Conservation (phyloP, 2,329 filamentous ascomycete genomes). For the Venturia carpophila region DNA sequence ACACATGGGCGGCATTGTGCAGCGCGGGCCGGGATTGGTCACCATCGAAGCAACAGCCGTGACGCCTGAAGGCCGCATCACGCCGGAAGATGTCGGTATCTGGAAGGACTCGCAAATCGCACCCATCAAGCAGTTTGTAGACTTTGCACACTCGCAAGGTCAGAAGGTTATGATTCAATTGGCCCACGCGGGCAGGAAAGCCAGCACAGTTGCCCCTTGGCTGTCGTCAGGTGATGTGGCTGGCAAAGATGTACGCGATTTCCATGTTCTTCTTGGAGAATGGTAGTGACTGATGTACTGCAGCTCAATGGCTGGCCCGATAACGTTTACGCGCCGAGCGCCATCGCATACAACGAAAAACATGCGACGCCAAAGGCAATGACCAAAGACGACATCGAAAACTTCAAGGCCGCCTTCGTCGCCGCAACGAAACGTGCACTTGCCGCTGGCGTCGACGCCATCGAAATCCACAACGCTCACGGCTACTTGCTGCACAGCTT, state of each 20-base stretch:
- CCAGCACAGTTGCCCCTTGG: constrained; percentile 56
- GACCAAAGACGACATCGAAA: constrained; percentile 59
- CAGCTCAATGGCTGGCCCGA: constrained; percentile 47
- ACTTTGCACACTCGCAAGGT: constrained; percentile 72
- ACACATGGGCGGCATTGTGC: constrained; percentile 70
- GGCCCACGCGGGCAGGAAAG: constrained; percentile 66
- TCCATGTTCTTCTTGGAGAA: no score
- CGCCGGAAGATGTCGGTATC: constrained; percentile 68
- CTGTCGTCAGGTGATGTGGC: constrained; percentile 50
- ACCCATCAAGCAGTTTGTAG: constrained; percentile 60
- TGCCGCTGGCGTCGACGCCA: constrained; percentile 62
- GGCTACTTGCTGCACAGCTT: constrained; percentile 69
- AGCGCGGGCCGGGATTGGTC: constrained; percentile 64
- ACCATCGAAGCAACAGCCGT: constrained; percentile 76
- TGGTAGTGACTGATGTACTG: constrained; percentile 16
- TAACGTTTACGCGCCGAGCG: constrained; percentile 49
- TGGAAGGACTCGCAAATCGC: constrained; percentile 80
- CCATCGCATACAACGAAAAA: constrained; percentile 53
- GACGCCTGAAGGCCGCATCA: constrained; percentile 69
- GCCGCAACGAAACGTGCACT: constrained; percentile 49
- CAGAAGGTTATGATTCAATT: constrained; percentile 75
- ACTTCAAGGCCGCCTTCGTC: constrained; percentile 55
- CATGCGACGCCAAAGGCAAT: constrained; percentile 59
- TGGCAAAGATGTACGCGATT: constrained; percentile 32
- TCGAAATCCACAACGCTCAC: constrained; percentile 76